A percentile compares a stretch with the other conserved stretches of the same genome.
phyloP scores from a whole-genome alignment of 768 basidiomycete genomes.

The Scleroderma bovista region DNA sequence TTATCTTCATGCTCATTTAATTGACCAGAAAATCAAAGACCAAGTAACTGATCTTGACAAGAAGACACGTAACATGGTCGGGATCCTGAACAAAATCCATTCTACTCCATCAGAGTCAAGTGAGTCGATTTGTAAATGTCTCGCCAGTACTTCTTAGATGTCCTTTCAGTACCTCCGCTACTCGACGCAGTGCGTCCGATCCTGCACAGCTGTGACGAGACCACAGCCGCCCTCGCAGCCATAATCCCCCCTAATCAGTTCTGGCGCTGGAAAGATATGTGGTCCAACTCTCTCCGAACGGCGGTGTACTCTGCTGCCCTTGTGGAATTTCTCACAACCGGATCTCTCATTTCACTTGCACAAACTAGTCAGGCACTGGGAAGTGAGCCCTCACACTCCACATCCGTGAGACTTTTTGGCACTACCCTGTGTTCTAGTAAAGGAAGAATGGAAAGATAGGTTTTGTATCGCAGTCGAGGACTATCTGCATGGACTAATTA shows the following conservation, averaged over 20 bases:
- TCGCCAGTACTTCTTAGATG: constrained; percentile 6
- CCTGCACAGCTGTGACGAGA: constrained; percentile 49
- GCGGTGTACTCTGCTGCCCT: constrained; percentile 63
- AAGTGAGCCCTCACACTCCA: constrained; percentile 42
- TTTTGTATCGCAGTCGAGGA: constrained; percentile 66
- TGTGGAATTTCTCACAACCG: constrained; percentile 55
- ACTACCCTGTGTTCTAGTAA: constrained; percentile 39
- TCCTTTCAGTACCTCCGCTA: constrained; percentile 51
- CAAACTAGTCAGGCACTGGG: constrained; percentile 53
- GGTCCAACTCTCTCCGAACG: constrained; percentile 63
- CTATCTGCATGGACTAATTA: constrained; percentile 77
- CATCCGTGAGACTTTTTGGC: background rate
- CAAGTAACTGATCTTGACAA: constrained; percentile 72
- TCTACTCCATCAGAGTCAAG: constrained; percentile 59
- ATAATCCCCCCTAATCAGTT: constrained; percentile 67
- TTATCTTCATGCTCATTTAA: constrained; percentile 1
- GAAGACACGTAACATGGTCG: constrained; percentile 65
- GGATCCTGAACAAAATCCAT: constrained; percentile 74
- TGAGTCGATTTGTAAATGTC: constrained; percentile 30
- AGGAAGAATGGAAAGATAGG: constrained; percentile 63
- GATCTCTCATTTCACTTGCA: constrained; percentile 53
- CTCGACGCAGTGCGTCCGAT: constrained; percentile 53
- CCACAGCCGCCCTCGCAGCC: constrained; percentile 44
- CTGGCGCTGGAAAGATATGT: constrained; percentile 85
- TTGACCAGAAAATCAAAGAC: constrained; percentile 69